Evolutionary conservation across 169 alveolate genomes (phyloP).

Genomic region (Neospora caninum): DNA sequence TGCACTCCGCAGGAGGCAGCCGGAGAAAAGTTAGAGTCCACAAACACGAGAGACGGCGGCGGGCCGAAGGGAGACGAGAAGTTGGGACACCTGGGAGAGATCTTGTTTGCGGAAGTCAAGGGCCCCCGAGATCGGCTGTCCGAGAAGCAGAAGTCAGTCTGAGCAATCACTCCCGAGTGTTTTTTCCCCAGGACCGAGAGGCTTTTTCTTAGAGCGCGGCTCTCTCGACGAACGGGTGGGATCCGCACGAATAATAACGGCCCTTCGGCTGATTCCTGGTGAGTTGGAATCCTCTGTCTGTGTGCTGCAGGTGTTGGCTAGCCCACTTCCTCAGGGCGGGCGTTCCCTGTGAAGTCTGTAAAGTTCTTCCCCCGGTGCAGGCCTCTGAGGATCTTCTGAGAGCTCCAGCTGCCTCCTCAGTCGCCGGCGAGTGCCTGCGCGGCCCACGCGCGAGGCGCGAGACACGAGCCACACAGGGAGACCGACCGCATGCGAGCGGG

Average conservation of each 20-base stretch:
- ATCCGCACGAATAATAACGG: no score
- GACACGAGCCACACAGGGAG: not conserved
- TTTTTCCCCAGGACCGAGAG: not conserved
- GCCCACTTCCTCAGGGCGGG: slow-evolving; percentile 7
- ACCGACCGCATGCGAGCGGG: not conserved
- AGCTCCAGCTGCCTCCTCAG: not conserved
- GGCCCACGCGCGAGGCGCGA: not conserved
- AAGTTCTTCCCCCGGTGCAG: slow-evolving; percentile 31
- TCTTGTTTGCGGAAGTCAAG: slow-evolving; percentile 51
- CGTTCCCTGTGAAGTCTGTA: slow-evolving; percentile 21
- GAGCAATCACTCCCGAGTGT: not conserved
- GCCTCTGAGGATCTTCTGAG: not conserved
- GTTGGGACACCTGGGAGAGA: not conserved
- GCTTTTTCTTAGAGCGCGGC: no score
- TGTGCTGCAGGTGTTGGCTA: slow-evolving; percentile 49
- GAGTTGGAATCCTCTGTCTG: no score
- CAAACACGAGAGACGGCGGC: not conserved
- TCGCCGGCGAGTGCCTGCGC: not conserved
- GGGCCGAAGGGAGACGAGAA: not conserved
- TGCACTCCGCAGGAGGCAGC: not conserved
- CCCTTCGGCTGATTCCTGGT: no score
- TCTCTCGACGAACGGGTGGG: no score
- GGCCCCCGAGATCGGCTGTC: slow-evolving; percentile 61
- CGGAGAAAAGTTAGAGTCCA: not conserved
- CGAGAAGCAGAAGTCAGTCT: slow-evolving; percentile 40